Conservation (phyloP, 768 basidiomycete species). For the Galerina marginata region DNA sequence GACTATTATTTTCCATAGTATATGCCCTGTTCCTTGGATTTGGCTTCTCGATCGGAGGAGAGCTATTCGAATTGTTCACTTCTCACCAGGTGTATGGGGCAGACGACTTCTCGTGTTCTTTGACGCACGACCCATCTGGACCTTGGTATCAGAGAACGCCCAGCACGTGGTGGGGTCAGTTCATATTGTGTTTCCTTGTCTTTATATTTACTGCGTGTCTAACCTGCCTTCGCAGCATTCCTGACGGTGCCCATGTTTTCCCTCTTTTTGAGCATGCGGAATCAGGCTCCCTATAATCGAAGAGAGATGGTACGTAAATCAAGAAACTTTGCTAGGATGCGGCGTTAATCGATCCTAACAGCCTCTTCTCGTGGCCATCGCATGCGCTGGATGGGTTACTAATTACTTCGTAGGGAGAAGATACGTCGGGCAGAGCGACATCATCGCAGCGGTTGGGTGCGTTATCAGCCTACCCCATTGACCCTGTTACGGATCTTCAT, state of each 20-base stretch:
- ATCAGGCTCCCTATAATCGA: slow-evolving; percentile 61
- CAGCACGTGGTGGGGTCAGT: slow-evolving; percentile 72
- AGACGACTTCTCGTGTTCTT: slow-evolving; percentile 64
- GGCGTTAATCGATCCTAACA: not conserved
- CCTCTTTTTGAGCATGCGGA: slow-evolving; percentile 66
- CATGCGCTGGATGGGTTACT: slow-evolving; percentile 76
- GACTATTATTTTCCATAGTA: slow-evolving; percentile 78
- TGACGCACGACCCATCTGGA: slow-evolving; percentile 58
- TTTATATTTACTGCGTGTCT: not conserved
- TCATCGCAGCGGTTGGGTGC: slow-evolving; percentile 77
- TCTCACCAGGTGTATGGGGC: slow-evolving; percentile 48
- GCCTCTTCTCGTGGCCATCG: slow-evolving; percentile 60
- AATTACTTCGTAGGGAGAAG: slow-evolving; percentile 71
- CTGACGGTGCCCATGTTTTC: slow-evolving; percentile 75
- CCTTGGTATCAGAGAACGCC: slow-evolving; percentile 81
- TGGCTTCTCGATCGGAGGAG: slow-evolving; percentile 81
- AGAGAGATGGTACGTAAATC: slow-evolving; percentile 53
- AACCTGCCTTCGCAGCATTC: slow-evolving; percentile 50
- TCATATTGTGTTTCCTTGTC: not conserved
- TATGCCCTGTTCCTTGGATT: slow-evolving; percentile 84
- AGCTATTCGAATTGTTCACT: slow-evolving; percentile 66
- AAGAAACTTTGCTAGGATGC: not conserved
- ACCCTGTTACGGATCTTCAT: slow-evolving; percentile 8
- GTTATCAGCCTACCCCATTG: slow-evolving; percentile 19
- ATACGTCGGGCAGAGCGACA: slow-evolving; percentile 74